Evolutionary conservation across 176 grass and related monocot genomes (phyloP), one percentile per base, ranked within the genome.

Genomic region (Pharus latifolius): DNA sequence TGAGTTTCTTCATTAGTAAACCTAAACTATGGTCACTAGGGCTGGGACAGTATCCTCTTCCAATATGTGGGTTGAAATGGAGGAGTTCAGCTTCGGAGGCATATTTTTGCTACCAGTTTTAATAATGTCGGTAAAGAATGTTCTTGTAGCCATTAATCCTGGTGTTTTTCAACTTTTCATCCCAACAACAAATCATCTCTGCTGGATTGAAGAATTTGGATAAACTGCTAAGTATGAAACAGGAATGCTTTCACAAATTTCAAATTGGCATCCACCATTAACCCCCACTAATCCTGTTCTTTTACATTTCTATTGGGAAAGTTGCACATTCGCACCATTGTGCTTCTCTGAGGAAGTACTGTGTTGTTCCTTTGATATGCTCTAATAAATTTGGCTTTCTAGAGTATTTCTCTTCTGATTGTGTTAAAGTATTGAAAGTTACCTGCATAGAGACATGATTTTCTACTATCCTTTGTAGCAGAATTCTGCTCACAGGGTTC

Each of bases 311-410:
- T n/a, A 32, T 44, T 67, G 6, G 2, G 60, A 24, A 51, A 26
- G 33, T 51, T 44, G 7, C 27, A 59, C 56, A 57, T 1, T 23
- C 12, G 25, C 18, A 24, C 27, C 44, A 14, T n/a, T n/a, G n/a
- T n/a, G n/a, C n/a, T n/a, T n/a, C n/a, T n/a, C n/a, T n/a, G n/a
- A n/a, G n/a, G n/a, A 27, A 43, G 1, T 31, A 44, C 65, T 31
- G 32, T 82, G 56, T 43, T 32, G 6, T 82, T 82, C 68, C 57
- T 61, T 68, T 67, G 46, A 54, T 46, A 29, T 10, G 45, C 40
- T 42, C 33, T 20, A 20, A 7, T 0, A 24, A 67, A 41, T 44
- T 44, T 40, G 24, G 8, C 18, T 45, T 51, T 13, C 61, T 44
- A 67, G 40, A n/a, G n/a, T n/a, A n/a, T n/a, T n/a, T n/a, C n/a